Evolutionary conservation across 2,329 filamentous ascomycete species (phyloP), one percentile per base, ranked within the genome.

Genomic region (Aureobasidium sp.): DNA sequence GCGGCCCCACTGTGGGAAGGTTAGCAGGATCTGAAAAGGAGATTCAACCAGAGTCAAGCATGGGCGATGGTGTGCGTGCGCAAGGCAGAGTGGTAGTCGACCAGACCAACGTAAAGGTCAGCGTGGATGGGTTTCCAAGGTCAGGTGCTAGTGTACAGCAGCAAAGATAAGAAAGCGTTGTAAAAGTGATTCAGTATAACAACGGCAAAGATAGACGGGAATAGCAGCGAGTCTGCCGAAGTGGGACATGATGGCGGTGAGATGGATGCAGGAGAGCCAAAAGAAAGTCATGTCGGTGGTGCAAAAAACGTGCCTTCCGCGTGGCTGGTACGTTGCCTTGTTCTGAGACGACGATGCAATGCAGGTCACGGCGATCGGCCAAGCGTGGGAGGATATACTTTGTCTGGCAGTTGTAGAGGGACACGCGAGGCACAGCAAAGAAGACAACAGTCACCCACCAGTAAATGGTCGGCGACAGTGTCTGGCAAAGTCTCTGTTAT

Each of bases 1-100:
- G 55, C 41, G 55, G 55, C 44, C 41, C 44, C 55, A 58, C 55
- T 58, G 29, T 45, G 55, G 29, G 55, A 48, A 11, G 51, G 29
- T 48, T 29, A 14, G 44, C 25, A 47, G 22, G 29, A 20, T 36
- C 3, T 36, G 36, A 20, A 42, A 55, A 42, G 51, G 51, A 42
- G 51, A 41, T 41, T 41, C 51, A 36, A 41, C 29, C n/a, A 41
- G 51, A 55, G 51, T 55, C 36, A 42, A 17, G 31, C 31, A 31
- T 31, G 31, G 31, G 9, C 3, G 51, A n/a, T 12, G 25, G 9
- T 12, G 51, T 11, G 51, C 37, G 36, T 42, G 51, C 37, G 17
- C 37, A 20, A 20, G n/a, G 51, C 17, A 55, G 7, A 31, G 37
- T 34, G 47, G 22, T 14, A 31, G 17, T 1, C 31, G 25, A 25